Evolutionary conservation across 345 rosid genomes (phyloP).

Genomic region (Microthlaspi erraticum): DNA sequence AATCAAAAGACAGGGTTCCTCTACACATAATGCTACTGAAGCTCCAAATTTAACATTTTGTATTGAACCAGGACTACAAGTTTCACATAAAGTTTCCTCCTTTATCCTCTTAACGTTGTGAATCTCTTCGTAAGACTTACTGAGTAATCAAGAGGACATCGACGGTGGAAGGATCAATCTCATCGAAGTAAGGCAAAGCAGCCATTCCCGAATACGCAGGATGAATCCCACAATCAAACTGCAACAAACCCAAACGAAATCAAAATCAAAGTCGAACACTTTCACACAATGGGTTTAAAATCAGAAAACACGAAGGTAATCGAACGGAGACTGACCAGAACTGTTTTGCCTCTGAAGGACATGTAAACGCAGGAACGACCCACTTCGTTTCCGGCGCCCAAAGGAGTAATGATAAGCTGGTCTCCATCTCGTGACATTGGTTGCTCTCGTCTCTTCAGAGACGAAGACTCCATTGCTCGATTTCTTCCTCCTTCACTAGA

Average conservation of each 20-base stretch:
- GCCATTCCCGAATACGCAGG: conserved; percentile 94
- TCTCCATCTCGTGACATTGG: conserved; percentile 73
- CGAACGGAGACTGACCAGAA: conserved; percentile 51
- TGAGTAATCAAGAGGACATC: conserved; percentile 93
- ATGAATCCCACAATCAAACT: conserved; percentile 97
- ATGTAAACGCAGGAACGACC: conserved; percentile 93
- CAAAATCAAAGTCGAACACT: conserved; percentile 11
- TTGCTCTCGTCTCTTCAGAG: conserved; percentile 73
- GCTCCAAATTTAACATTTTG: not conserved
- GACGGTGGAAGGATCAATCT: conserved; percentile 86
- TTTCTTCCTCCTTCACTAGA: not conserved
- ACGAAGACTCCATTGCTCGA: conserved; percentile 46
- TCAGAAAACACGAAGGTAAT: not conserved
- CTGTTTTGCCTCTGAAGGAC: conserved; percentile 83
- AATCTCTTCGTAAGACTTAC: conserved; percentile 15
- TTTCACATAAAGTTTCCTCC: not conserved
- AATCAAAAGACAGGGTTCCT: not conserved
- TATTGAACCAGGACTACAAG: too few species aligned
- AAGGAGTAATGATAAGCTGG: conserved; percentile 72
- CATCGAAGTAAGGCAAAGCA: conserved; percentile 93
- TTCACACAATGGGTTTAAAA: not conserved
- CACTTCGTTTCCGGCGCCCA: conserved; percentile 95
- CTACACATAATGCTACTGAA: not conserved
- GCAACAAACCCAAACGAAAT: not conserved
- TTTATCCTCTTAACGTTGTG: too few species aligned